Percentiles rank a stretch among this genome's conserved stretches.
phyloP scores from a whole-genome alignment of 2,329 filamentous ascomycete genomes.

The Meredithiella fracta region DNA sequence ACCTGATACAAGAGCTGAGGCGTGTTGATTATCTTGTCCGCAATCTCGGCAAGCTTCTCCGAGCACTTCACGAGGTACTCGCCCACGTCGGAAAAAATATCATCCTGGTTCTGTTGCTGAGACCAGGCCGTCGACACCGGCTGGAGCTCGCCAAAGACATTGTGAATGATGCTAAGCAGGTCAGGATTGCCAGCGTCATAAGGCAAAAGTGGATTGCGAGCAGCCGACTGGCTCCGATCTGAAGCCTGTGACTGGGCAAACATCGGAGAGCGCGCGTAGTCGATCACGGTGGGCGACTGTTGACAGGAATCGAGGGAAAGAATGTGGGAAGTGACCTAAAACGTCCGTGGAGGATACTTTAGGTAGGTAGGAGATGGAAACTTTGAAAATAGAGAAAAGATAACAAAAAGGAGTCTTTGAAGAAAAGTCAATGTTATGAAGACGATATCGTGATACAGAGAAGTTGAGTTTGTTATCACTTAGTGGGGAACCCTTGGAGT shows the following conservation, averaged over 20 bases:
- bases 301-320: background rate
- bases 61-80: slow-evolving; percentile 13
- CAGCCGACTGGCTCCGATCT: slow-evolving; percentile 5
- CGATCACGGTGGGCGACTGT: slow-evolving; percentile 10
- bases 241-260: slow-evolving; percentile 11
- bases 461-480: too few relatives aligned
- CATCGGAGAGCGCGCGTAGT: slow-evolving; percentile 11
- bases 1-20: slow-evolving; percentile 9
- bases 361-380: too few relatives aligned
- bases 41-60: slow-evolving; percentile 9
- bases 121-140: slow-evolving; percentile 8
- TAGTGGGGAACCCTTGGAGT: too few relatives aligned
- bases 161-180: slow-evolving; percentile 3
- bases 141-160: slow-evolving; percentile 7
- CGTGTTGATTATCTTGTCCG: slow-evolving; percentile 8
- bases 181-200: slow-evolving; percentile 8
- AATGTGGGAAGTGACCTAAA: background rate
- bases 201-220: slow-evolving; percentile 10
- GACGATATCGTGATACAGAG: too few relatives aligned
- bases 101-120: slow-evolving; percentile 3
- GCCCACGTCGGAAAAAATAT: slow-evolving; percentile 11
- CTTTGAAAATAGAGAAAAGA: background rate
- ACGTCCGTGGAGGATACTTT: too few relatives aligned
- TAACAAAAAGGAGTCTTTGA: too few relatives aligned
- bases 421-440: too few relatives aligned